Evolutionary conservation across 257 asterid species (phyloP).

Genomic region (Leonotis leonurus): DNA sequence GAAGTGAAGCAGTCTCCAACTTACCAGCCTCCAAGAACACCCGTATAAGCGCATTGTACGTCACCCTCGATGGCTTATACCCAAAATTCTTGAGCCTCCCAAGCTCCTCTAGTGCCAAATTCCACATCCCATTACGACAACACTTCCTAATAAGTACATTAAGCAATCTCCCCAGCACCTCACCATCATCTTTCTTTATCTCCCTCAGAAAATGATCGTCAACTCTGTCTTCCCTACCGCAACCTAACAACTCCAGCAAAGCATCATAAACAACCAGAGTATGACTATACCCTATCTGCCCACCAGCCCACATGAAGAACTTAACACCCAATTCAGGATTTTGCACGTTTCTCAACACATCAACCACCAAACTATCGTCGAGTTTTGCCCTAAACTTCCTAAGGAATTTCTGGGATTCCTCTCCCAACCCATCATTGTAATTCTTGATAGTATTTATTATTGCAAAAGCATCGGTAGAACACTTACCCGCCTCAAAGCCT

Average conservation of each 20-base stretch:
- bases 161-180: constrained; percentile 68
- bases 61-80: constrained; percentile 57
- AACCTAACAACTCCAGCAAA: constrained; percentile 52
- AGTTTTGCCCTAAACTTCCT: constrained; percentile 67
- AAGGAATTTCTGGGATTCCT: constrained; percentile 63
- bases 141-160: constrained; percentile 71
- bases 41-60: constrained; percentile 61
- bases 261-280: constrained; percentile 54
- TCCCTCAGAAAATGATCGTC: constrained; percentile 40
- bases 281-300: constrained; percentile 84
- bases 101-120: constrained; percentile 80
- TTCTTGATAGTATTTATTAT: constrained; percentile 34
- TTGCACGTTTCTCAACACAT: constrained; percentile 54
- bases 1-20: constrained; percentile 62
- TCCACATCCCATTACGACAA: constrained; percentile 77
- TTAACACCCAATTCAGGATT: constrained; percentile 62
- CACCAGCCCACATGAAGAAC: constrained; percentile 95
- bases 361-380: constrained; percentile 55
- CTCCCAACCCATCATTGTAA: constrained; percentile 56
- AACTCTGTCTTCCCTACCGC: constrained; percentile 28
- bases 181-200: constrained; percentile 56
- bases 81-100: constrained; percentile 86
- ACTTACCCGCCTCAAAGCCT: constrained; percentile 33
- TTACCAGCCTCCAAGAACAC: constrained; percentile 68
- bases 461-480: constrained; percentile 39